These are phyloP conservation scores for Vigna hirtella DNA, from an alignment of 306 rosid genomes.

Conservation along the genomic window DNA sequence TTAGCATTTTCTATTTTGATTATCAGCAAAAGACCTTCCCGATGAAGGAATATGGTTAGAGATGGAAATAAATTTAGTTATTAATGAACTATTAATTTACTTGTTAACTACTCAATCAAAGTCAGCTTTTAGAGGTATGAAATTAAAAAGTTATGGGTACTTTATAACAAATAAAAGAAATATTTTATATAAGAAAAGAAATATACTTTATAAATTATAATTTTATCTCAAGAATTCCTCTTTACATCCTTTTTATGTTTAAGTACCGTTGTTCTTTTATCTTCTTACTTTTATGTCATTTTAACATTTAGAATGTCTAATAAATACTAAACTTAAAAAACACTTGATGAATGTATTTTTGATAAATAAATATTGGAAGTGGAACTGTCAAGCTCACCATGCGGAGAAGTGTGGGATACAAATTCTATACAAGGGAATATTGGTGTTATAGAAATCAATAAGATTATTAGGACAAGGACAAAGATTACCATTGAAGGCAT, in stretches of 20 bases:
- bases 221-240: neutral
- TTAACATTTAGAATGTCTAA: neutral
- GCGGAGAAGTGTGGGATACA: too few species aligned
- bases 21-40: neutral
- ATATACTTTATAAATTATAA: neutral
- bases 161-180: too few species aligned
- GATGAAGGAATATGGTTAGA: neutral
- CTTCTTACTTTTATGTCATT: neutral
- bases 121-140: neutral
- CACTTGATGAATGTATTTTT: neutral
- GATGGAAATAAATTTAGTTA: neutral
- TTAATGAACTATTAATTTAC: neutral
- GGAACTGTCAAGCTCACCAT: too few species aligned
- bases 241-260: neutral
- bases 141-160: neutral
- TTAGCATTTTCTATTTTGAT: conserved; percentile 10
- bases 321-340: neutral
- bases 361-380: neutral
- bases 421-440: too few species aligned
- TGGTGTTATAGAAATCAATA: too few species aligned
- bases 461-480: neutral
- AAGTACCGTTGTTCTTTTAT: neutral
- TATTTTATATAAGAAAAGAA: neutral
- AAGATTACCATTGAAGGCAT: neutral
- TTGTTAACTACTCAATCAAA: too few species aligned